Evolutionary conservation across 1,284 basidiomycete genomes (phyloP).

Genomic region (Stereum hirsutum): DNA sequence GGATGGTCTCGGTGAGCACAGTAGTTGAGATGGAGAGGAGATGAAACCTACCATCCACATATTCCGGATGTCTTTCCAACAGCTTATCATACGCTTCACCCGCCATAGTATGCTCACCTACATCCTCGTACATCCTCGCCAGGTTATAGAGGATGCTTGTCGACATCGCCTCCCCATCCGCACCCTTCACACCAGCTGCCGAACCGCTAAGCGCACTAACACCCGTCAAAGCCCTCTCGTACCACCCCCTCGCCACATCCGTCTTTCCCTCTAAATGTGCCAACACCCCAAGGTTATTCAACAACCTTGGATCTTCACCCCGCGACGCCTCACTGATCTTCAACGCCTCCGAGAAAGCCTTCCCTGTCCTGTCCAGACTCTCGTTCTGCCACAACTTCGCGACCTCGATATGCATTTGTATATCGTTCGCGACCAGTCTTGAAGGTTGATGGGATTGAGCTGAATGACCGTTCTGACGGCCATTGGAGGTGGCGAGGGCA

Average conservation of each 20-base stretch:
- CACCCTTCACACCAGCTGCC: slow-evolving; percentile 27
- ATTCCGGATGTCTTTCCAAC: slow-evolving; percentile 81
- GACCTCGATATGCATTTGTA: slow-evolving; percentile 82
- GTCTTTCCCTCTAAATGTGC: slow-evolving; percentile 65
- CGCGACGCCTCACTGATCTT: slow-evolving; percentile 40
- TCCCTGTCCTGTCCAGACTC: slow-evolving; percentile 61
- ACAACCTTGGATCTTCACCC: slow-evolving; percentile 51
- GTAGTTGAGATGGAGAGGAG: not conserved
- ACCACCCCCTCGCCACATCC: slow-evolving; percentile 45
- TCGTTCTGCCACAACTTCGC: slow-evolving; percentile 83
- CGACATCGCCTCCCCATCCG: slow-evolving; percentile 53
- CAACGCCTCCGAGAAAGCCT: slow-evolving; percentile 67
- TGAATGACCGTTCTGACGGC: slow-evolving; percentile 22
- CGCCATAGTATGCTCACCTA: slow-evolving; percentile 62
- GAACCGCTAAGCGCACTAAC: slow-evolving; percentile 38
- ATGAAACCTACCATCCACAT: slow-evolving; percentile 72
- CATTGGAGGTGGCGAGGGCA: slow-evolving; percentile 4
- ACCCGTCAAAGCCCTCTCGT: slow-evolving; percentile 60
- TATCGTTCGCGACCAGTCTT: slow-evolving; percentile 60
- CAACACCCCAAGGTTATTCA: slow-evolving; percentile 80
- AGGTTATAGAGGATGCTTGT: slow-evolving; percentile 86
- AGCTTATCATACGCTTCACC: slow-evolving; percentile 82
- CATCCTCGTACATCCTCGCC: slow-evolving; percentile 80
- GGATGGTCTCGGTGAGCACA: slow-evolving; percentile 1
- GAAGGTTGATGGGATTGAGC: slow-evolving; percentile 26